Base-by-base conservation (phyloP, 805 yeast species). In the Ogataea populi-albae region DNA sequence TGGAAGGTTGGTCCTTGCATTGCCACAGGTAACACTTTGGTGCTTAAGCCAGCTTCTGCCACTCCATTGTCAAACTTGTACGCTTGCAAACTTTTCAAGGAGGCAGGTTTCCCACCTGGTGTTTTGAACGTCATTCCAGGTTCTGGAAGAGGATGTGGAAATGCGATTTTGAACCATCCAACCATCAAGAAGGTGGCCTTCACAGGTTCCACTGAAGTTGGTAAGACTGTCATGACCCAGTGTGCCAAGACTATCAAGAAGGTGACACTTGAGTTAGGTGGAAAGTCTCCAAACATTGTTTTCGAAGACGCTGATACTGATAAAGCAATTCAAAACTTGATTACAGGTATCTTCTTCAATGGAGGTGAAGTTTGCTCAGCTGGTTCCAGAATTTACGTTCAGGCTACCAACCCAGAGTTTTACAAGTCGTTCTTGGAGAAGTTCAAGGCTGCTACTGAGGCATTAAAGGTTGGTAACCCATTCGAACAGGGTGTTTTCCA, bases 1-100 rank as follows among this genome's bases (percentile, higher is more conserved):
- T 89, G 97, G 97, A 89, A 89, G 65, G 69, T 89, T 43, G 96
- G 89, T 40, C 96, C 97, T 30, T 95, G 94, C 38, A 64, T 88
- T 47, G 94, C 94, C 38, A 77, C 95, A 36, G 96, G 96, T 66
- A 86, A 87, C 74, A 77, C 88, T 37, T 73, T 85, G 49, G 93
- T 89, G 30, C 68, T 89, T 65, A 89, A 89, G 71, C 75, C 95
- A 26, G 95, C 97, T 38, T 95, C 87, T 69, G 75, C 87, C 43
- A 89, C 97, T 37, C 96, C 96, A 38, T 72, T 89, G 46, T 82
- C 95, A 42, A 94, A 93, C 40, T 73, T 88, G 51, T 85, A 69
- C 61, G 79, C 82, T 38, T 81, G 85, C 47, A 69, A 72, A 43
- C 75, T 81, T 54, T 66, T 79, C 54, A 72, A 76, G 61, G 79